phyloP scores from a whole-genome alignment of 805 yeast genomes.

The Saccharomycopsis capsularis region DNA sequence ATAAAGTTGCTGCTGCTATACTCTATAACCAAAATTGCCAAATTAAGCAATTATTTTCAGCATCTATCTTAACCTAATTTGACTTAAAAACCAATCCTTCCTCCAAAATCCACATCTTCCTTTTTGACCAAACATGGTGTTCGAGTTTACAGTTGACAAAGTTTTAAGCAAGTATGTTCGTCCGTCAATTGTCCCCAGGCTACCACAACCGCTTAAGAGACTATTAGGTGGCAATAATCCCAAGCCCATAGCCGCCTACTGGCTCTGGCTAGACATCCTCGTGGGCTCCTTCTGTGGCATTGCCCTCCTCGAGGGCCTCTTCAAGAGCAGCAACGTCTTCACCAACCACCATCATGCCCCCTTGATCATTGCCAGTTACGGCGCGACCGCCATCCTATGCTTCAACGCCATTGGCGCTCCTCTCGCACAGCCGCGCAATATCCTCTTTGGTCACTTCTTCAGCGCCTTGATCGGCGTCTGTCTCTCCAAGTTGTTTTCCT shows the following conservation, averaged over 20 bases:
- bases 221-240: constrained; percentile 33
- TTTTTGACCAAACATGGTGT: constrained; percentile 8
- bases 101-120: no score
- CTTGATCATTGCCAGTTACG: constrained; percentile 47
- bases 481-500: constrained; percentile 45
- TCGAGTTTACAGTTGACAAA: constrained; percentile 12
- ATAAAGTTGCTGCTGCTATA: no score
- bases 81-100: no score
- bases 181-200: constrained; percentile 25
- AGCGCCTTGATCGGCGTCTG: constrained; percentile 48
- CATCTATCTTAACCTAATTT: no score
- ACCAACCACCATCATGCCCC: constrained; percentile 36
- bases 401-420: constrained; percentile 53
- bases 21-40: no score
- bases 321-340: constrained; percentile 34
- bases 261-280: constrained; percentile 41
- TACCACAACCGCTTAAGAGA: constrained; percentile 33
- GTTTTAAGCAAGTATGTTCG: constrained; percentile 2
- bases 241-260: constrained; percentile 32
- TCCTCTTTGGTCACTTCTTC: constrained; percentile 49
- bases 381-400: constrained; percentile 55
- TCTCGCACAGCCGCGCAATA: constrained; percentile 57
- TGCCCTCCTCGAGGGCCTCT: constrained; percentile 40
- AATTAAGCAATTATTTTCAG: no score
- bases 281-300: constrained; percentile 43